phyloP scores from a whole-genome alignment of 2,329 filamentous ascomycete species.

The Byssochlamys sp. region DNA sequence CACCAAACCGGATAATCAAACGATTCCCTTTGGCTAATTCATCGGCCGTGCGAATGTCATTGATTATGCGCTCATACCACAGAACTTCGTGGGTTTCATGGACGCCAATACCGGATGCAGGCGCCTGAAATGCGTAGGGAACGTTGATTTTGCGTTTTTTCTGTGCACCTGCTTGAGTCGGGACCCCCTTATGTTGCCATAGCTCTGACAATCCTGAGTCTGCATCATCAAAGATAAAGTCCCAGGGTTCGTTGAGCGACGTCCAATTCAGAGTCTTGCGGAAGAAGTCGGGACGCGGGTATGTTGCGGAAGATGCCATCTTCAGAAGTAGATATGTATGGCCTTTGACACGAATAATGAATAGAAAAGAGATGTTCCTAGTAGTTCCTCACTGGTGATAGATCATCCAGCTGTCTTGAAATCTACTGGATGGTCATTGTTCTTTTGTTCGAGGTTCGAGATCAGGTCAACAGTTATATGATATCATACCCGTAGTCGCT shows the following conservation, averaged over 20 bases:
- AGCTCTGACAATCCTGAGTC: constrained; percentile 45
- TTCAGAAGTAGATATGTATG: not conserved
- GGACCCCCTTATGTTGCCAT: constrained; percentile 49
- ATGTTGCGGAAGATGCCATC: constrained; percentile 17
- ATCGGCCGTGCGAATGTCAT: constrained; percentile 39
- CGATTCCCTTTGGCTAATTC: constrained; percentile 33
- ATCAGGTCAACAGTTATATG: not conserved
- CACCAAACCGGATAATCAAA: constrained; percentile 40
- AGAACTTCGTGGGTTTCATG: constrained; percentile 56
- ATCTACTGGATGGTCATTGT: not conserved
- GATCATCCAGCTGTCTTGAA: not conserved
- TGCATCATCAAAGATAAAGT: constrained; percentile 56
- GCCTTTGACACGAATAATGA: not conserved
- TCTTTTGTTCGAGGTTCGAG: not conserved
- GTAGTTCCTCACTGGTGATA: not conserved
- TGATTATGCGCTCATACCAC: constrained; percentile 53
- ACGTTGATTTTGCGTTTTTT: constrained; percentile 49
- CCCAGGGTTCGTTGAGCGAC: constrained; percentile 55
- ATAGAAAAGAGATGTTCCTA: not conserved
- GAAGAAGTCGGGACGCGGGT: constrained; percentile 58
- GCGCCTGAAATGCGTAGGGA: constrained; percentile 57
- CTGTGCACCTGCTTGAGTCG: constrained; percentile 23
- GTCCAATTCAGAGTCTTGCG: constrained; percentile 48
- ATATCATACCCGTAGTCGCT: not conserved
- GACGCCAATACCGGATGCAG: constrained; percentile 54